phyloP scores from a whole-genome alignment of 768 basidiomycete species.

The Dentipellis sp. region DNA sequence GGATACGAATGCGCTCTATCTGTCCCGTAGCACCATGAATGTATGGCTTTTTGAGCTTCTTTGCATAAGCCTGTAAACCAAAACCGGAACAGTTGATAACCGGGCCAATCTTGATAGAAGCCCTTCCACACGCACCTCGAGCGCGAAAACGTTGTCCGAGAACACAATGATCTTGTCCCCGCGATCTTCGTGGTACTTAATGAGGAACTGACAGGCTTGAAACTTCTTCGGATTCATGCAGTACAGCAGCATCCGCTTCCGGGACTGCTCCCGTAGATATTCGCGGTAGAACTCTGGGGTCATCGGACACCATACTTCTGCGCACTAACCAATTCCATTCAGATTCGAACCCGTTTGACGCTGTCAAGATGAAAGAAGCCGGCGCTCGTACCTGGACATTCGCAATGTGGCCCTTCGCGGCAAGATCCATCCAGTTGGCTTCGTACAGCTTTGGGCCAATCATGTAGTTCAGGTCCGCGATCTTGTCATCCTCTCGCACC shows the following conservation, averaged over 20 bases:
- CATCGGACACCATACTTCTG: constrained; percentile 99
- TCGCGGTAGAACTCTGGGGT: constrained; percentile 98
- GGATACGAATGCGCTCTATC: constrained; percentile 89
- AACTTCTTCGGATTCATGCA: constrained; percentile 99
- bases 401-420: constrained; percentile 97
- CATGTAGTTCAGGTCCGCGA: constrained; percentile 97
- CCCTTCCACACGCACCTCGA: constrained; percentile 57
- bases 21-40: constrained; percentile 96
- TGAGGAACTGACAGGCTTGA: constrained; percentile 97
- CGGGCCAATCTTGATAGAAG: not conserved
- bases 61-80: constrained; percentile 70
- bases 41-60: constrained; percentile 86
- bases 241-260: constrained; percentile 92
- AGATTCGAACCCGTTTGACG: not conserved
- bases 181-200: constrained; percentile 94
- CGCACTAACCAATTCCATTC: constrained; percentile 51
- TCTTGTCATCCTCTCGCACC: constrained; percentile 98
- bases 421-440: constrained; percentile 99
- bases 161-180: constrained; percentile 99
- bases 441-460: constrained; percentile 99
- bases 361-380: not conserved
- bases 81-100: not conserved
- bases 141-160: constrained; percentile 94
- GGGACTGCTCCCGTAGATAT: constrained; percentile 85
- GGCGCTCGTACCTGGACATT: constrained; percentile 82